Base-by-base conservation (phyloP, 139 green algal species). In the Deuterostichococcus epilithicus region DNA sequence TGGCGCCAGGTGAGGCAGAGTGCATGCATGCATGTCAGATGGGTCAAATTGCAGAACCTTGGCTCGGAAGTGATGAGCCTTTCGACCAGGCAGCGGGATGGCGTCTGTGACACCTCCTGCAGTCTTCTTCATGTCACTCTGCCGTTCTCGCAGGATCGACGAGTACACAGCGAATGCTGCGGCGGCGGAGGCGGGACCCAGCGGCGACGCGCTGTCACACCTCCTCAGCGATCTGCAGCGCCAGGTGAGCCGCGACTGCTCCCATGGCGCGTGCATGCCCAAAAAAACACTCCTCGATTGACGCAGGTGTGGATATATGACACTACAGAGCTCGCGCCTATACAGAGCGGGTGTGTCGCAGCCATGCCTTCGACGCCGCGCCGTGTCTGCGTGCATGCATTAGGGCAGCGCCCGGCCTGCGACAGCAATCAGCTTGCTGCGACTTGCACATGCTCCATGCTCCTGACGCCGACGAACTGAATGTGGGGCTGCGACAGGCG, bases 211-310 rank as follows among this genome's bases (percentile, higher is more conserved):
- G 18, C 79, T 96, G 68, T 15, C 68, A 34, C 75, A 85, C 75
- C 87, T 95, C 65, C 83, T 96, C 66, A 34, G 73, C 26, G 86
- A 94, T 67, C 76, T 96, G 82, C 86, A 91, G 44, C 73, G 42
- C 30, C 39, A 70, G 72, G 74, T 70, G 38, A 30, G n/a, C n/a
- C n/a, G n/a, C n/a, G n/a, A n/a, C n/a, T n/a, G n/a, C n/a, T n/a
- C n/a, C n/a, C n/a, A n/a, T n/a, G n/a, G n/a, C 52, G 52, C 20
- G 13, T 52, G 8, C 8, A 8, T 23, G 42, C 8, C 42, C 42
- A 52, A 52, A 52, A 52, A 52, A 52, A 13, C 42, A 52, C 42
- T 23, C 42, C 42, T 52, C 8, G 8, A 23, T 52, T 8, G 8
- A 52, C 42, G 42, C n/a, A n/a, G n/a, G n/a, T n/a, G n/a, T n/a